A percentile compares a stretch with the other conserved stretches of the same genome.
phyloP scores from a whole-genome alignment of 148 eudicot species.

The Silene uniflora region DNA sequence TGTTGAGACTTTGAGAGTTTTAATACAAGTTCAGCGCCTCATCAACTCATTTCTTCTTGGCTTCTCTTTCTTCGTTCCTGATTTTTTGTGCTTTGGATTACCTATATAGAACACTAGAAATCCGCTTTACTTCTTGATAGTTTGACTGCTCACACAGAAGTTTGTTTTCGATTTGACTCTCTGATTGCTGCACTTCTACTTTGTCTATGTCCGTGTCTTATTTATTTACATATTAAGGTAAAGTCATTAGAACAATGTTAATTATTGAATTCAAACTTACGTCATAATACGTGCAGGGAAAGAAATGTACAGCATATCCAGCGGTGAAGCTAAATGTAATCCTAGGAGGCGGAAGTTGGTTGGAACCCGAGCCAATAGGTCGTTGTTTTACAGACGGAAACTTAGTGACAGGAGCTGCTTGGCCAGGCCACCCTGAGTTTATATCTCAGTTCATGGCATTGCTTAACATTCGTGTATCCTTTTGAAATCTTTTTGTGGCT shows the following conservation, averaged over 20 bases:
- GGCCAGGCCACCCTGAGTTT: conserved; percentile 99
- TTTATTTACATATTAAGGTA: not conserved
- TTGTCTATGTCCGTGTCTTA: not conserved
- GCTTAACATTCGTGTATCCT: conserved; percentile 59
- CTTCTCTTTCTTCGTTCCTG: not conserved
- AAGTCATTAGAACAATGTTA: not conserved
- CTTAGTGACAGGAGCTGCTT: conserved; percentile 96
- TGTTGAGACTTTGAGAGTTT: too few species aligned
- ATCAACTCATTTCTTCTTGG: not conserved
- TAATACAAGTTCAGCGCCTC: not conserved
- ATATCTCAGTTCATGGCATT: conserved; percentile 82
- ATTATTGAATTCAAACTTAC: not conserved
- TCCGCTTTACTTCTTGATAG: not conserved
- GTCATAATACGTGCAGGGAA: conserved; percentile 49
- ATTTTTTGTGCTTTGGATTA: not conserved
- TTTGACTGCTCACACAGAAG: not conserved
- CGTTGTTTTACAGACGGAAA: conserved; percentile 94
- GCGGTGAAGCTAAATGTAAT: conserved; percentile 90
- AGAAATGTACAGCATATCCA: conserved; percentile 91
- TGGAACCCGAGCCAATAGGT: conserved; percentile 87
- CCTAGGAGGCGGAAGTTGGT: conserved; percentile 74
- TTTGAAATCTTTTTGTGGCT: conserved; percentile 30
- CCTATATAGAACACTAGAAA: not conserved
- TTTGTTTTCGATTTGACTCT: not conserved
- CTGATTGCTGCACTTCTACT: not conserved